These are phyloP conservation scores for Euclidium syriacum DNA, from an alignment of 345 rosid genomes.

Conservation along the genomic window DNA sequence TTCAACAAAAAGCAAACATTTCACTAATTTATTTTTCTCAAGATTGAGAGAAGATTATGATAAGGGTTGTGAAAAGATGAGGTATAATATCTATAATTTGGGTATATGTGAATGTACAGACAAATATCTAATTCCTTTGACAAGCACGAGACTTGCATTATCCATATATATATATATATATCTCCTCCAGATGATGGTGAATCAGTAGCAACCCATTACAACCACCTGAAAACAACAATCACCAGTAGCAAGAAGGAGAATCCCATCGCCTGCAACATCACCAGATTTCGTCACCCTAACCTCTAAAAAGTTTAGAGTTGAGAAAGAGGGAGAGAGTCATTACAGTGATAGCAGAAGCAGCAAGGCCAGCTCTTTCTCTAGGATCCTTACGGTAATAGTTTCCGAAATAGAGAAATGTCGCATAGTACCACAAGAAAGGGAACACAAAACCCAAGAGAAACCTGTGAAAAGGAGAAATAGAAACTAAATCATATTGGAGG, in stretches of 20 bases:
- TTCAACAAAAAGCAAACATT: too few species aligned
- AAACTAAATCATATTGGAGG: too few species aligned
- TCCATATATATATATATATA: background rate
- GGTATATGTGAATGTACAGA: slow-evolving; percentile 11
- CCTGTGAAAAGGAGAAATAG: too few species aligned
- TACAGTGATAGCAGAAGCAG: slow-evolving; percentile 95
- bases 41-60: background rate
- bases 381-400: slow-evolving; percentile 93
- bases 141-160: slow-evolving; percentile 10
- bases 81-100: background rate
- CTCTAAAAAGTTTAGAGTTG: background rate
- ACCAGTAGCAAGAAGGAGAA: slow-evolving; percentile 58
- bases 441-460: slow-evolving; percentile 75
- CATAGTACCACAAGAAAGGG: slow-evolving; percentile 90
- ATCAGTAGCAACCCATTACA: background rate
- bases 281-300: background rate
- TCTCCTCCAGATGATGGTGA: background rate
- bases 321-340: background rate
- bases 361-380: slow-evolving; percentile 95
- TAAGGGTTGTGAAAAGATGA: background rate
- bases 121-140: slow-evolving; percentile 11
- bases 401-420: slow-evolving; percentile 75
- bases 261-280: slow-evolving; percentile 67
- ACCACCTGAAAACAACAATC: slow-evolving; percentile 26
- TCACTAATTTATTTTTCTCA: too few species aligned